A percentile compares a stretch with the other conserved stretches of the same genome.
Evolutionary conservation across 768 basidiomycete species (phyloP).

Genomic region (Chlorophyllum brunneum): DNA sequence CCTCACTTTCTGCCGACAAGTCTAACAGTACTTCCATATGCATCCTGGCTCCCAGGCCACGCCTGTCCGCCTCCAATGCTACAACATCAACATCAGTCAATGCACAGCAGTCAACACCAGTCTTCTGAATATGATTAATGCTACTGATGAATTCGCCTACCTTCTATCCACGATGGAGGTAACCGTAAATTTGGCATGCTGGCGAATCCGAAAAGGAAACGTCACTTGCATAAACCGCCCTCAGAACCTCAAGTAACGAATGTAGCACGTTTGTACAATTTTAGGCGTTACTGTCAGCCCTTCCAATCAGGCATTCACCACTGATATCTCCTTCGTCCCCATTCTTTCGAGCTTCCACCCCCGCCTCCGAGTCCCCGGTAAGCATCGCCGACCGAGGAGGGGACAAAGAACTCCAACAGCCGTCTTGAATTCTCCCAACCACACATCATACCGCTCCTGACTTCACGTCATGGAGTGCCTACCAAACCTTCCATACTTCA

Average conservation of each 20-base stretch:
- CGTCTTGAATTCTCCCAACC: background rate
- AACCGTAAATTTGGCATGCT: conserved; percentile 3
- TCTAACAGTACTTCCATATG: background rate
- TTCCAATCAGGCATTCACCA: conserved; percentile 8
- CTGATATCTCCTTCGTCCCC: conserved; percentile 9
- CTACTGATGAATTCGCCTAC: conserved; percentile 1
- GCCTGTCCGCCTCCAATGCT: conserved; percentile 1
- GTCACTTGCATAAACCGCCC: background rate
- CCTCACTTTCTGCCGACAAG: background rate
- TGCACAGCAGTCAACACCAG: background rate
- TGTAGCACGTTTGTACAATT: background rate
- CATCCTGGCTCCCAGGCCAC: background rate
- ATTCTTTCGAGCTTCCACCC: background rate
- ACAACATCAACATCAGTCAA: conserved; percentile 7
- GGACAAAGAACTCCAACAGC: conserved; percentile 1
- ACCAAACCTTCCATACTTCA: conserved; percentile 3
- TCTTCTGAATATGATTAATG: conserved; percentile 12
- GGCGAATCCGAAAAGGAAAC: conserved; percentile 9
- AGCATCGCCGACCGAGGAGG: conserved; percentile 6
- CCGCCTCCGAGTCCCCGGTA: conserved; percentile 10
- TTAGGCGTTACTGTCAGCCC: conserved; percentile 1
- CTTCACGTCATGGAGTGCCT: conserved; percentile 7
- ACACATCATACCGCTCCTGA: conserved; percentile 6
- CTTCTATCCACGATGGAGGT: conserved; percentile 3
- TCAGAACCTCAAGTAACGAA: conserved; percentile 3